A percentile compares a stretch with the other conserved stretches of the same genome.
Evolutionary conservation across 768 basidiomycete species (phyloP).

Genomic region (Agrocybe chaxingu): DNA sequence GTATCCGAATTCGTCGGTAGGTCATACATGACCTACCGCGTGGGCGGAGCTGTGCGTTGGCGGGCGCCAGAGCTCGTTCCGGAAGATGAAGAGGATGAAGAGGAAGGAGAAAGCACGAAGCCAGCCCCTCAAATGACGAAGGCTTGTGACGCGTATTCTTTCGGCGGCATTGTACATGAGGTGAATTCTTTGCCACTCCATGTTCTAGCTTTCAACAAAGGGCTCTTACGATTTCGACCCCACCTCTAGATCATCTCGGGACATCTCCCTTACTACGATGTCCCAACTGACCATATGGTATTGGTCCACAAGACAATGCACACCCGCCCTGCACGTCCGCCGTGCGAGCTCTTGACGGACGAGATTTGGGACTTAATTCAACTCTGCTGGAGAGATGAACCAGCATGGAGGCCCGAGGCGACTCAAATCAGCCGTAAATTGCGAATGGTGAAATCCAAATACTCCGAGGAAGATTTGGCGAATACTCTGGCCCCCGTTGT

Average conservation of each 20-base stretch:
- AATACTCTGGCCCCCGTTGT: no score
- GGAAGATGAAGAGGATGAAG: not conserved
- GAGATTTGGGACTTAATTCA: conserved; percentile 3
- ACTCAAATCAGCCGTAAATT: not conserved
- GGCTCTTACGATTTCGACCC: no score
- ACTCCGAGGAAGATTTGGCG: not conserved
- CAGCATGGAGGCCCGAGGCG: not conserved
- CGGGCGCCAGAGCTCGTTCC: not conserved
- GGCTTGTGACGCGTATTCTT: conserved; percentile 1
- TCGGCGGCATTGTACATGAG: not conserved
- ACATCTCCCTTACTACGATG: not conserved
- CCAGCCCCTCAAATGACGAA: not conserved
- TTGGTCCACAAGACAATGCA: not conserved
- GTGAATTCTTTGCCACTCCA: not conserved
- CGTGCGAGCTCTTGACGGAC: not conserved
- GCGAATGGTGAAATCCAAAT: not conserved
- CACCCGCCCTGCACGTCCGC: not conserved
- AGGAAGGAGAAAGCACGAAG: not conserved
- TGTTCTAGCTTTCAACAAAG: not conserved
- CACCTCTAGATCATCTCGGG: not conserved
- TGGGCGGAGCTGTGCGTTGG: not conserved
- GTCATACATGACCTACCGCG: not conserved
- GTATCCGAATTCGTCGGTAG: not conserved
- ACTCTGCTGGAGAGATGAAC: conserved; percentile 1
- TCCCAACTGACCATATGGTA: not conserved